A percentile compares a stretch with the other conserved stretches of the same genome.
These are phyloP conservation scores for Eugenia klotzschiana DNA, from an alignment of 441 rosid species.

Conservation along the genomic window DNA sequence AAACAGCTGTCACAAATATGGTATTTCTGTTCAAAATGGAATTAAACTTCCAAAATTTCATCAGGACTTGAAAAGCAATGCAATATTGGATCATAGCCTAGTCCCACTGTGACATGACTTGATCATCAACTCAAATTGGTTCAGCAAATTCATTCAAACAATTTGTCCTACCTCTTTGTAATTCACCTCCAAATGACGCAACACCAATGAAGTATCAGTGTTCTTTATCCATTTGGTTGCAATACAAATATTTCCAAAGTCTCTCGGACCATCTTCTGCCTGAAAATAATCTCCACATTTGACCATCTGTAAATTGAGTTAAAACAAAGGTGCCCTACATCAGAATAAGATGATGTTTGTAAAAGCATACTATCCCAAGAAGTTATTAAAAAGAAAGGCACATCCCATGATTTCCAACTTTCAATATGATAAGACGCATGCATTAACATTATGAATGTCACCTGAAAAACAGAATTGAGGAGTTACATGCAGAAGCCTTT, in stretches of 20 bases:
- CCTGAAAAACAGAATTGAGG: neutral
- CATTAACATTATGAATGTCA: neutral
- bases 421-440: neutral
- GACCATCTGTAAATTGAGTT: slow-evolving; percentile 25
- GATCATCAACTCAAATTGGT: neutral
- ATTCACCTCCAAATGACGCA: slow-evolving; percentile 65
- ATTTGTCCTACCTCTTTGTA: slow-evolving; percentile 44
- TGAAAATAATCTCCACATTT: slow-evolving; percentile 83
- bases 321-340: neutral
- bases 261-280: slow-evolving; percentile 64
- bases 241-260: slow-evolving; percentile 54
- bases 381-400: neutral
- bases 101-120: neutral
- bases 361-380: neutral
- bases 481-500: neutral
- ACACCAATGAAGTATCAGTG: slow-evolving; percentile 38
- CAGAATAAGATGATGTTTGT: neutral
- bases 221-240: slow-evolving; percentile 41
- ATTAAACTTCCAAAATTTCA: neutral
- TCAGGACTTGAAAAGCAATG: neutral
- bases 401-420: neutral
- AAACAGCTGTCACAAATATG: neutral
- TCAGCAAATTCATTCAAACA: neutral
- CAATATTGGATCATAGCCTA: neutral
- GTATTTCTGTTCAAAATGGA: neutral